Conservation (phyloP, 2,329 filamentous ascomycete species). For the Camptophora hylomeconis region DNA sequence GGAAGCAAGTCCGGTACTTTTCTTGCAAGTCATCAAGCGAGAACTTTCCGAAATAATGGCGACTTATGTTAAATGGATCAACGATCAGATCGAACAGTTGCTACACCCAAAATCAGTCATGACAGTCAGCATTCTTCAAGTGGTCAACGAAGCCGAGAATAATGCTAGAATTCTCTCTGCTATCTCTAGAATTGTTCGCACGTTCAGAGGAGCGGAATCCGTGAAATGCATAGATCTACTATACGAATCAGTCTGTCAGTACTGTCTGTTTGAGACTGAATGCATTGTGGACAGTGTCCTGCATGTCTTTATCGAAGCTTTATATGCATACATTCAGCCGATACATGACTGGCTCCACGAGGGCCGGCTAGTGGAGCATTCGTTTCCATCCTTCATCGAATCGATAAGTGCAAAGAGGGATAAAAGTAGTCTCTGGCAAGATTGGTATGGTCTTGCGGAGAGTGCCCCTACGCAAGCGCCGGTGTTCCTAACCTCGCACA, state of each 20-base stretch:
- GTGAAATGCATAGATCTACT: conserved; percentile 63
- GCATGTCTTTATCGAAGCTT: conserved; percentile 63
- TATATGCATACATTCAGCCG: conserved; percentile 68
- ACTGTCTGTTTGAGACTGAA: background rate
- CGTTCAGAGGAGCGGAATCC: conserved; percentile 2
- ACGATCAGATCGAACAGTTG: conserved; percentile 3
- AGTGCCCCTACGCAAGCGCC: conserved; percentile 56
- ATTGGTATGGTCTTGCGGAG: conserved; percentile 54
- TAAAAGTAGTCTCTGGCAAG: conserved; percentile 58
- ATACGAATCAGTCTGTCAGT: background rate
- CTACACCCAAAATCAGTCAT: background rate
- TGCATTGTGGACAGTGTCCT: too few relatives aligned
- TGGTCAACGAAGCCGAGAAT: background rate
- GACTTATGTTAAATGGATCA: background rate
- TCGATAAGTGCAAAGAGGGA: conserved; percentile 40
- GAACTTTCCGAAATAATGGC: conserved; percentile 1
- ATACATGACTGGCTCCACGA: conserved; percentile 75
- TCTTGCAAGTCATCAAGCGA: conserved; percentile 20
- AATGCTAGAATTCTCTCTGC: background rate
- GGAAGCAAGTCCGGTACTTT: background rate
- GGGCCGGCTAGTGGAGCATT: conserved; percentile 56
- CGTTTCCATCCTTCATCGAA: conserved; percentile 63
- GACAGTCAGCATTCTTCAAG: background rate
- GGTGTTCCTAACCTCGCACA: conserved; percentile 57
- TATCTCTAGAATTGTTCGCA: background rate